phyloP scores from a whole-genome alignment of 768 basidiomycete genomes.

The Coprinopsis marcescibilis region DNA sequence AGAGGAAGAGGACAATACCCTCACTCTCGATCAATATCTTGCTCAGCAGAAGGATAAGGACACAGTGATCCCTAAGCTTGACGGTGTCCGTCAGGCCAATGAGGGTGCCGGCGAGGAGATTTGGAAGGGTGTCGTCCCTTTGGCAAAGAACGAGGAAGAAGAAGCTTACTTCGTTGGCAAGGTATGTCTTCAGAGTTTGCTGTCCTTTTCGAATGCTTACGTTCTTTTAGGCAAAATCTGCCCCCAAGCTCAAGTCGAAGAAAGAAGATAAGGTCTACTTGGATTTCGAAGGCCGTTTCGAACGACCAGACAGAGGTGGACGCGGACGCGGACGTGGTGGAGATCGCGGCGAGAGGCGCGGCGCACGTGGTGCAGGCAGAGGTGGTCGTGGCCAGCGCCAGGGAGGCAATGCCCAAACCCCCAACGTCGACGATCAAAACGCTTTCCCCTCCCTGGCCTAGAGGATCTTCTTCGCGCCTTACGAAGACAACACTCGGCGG shows the following conservation, averaged over 20 bases:
- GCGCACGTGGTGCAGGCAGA: slow-evolving; percentile 40
- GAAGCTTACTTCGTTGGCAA: slow-evolving; percentile 85
- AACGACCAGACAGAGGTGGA: slow-evolving; percentile 69
- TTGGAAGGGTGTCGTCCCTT: slow-evolving; percentile 67
- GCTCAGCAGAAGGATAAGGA: slow-evolving; percentile 72
- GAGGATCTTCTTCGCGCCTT: slow-evolving; percentile 10
- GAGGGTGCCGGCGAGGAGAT: slow-evolving; percentile 65
- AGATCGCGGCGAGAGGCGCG: slow-evolving; percentile 39
- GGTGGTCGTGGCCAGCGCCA: slow-evolving; percentile 39
- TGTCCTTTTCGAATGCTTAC: slow-evolving; percentile 9
- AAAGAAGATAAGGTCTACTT: slow-evolving; percentile 90
- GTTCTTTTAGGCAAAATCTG: slow-evolving; percentile 48
- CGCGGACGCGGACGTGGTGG: slow-evolving; percentile 45
- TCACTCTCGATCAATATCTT: slow-evolving; percentile 91
- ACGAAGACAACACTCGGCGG: not conserved
- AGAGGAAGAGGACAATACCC: slow-evolving; percentile 90
- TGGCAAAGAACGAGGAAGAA: slow-evolving; percentile 67
- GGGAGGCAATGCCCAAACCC: slow-evolving; percentile 30
- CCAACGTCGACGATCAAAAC: slow-evolving; percentile 76
- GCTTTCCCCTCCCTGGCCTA: slow-evolving; percentile 87
- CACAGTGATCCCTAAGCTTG: slow-evolving; percentile 67
- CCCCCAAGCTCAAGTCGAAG: slow-evolving; percentile 64
- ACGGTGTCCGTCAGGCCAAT: slow-evolving; percentile 70
- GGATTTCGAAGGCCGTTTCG: slow-evolving; percentile 88
- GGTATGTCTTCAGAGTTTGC: slow-evolving; percentile 41